Percentiles rank a stretch among this genome's conserved stretches.
Conservation (phyloP, 2,329 filamentous ascomycete species). For the Pseudopithomyces maydicus region DNA sequence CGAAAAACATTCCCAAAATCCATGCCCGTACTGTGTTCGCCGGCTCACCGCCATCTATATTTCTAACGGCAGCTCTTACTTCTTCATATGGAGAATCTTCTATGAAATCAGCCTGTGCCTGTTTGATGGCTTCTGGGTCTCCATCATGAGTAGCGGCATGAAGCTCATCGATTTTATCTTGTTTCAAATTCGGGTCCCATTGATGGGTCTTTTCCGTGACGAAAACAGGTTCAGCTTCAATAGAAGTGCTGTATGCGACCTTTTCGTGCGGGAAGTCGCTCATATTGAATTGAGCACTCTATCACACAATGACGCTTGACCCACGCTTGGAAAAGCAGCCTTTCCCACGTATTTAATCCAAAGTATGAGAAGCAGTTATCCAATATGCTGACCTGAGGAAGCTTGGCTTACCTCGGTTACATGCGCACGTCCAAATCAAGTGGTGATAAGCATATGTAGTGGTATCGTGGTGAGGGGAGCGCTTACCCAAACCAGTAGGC, state of each 20-base stretch:
- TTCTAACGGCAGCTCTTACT: constrained; percentile 51
- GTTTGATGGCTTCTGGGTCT: constrained; percentile 20
- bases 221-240: constrained; percentile 4
- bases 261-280: neutral
- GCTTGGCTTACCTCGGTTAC: neutral
- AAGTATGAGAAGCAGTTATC: too few species aligned
- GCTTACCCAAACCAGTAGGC: constrained; percentile 14
- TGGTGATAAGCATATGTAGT: constrained; percentile 1
- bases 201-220: constrained; percentile 21
- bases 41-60: constrained; percentile 51
- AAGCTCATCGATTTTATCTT: constrained; percentile 25
- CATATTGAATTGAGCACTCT: constrained; percentile 5
- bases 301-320: too few species aligned
- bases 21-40: constrained; percentile 53
- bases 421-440: neutral
- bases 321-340: neutral
- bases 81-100: constrained; percentile 25
- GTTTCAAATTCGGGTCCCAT: constrained; percentile 29
- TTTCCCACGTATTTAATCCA: neutral
- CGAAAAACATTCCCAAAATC: constrained; percentile 53
- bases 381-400: neutral
- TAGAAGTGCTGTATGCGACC: constrained; percentile 5
- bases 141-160: constrained; percentile 20
- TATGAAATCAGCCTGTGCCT: constrained; percentile 19
- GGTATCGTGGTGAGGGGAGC: constrained; percentile 4